A percentile compares a stretch with the other conserved stretches of the same genome.
Conservation (phyloP, 2,329 filamentous ascomycete species). For the Aspergillus quadrilineatus region DNA sequence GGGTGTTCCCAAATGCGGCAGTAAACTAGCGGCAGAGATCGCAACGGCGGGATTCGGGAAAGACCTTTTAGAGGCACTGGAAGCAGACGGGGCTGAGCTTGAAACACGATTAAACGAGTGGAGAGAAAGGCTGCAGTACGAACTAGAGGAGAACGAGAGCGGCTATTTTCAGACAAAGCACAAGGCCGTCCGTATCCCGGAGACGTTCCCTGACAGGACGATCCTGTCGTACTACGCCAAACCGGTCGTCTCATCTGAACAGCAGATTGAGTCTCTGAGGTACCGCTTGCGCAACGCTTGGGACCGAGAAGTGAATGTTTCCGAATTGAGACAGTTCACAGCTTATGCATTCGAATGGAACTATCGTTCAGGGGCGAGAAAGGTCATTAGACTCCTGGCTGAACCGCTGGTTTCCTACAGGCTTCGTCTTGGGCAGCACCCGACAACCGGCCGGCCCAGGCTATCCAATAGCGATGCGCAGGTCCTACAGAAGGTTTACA, state of each 20-base stretch:
- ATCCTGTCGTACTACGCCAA: constrained; percentile 85
- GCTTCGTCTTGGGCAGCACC: constrained; percentile 41
- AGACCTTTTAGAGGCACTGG: constrained; percentile 65
- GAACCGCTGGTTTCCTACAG: constrained; percentile 70
- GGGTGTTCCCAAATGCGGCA: constrained; percentile 82
- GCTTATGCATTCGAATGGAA: constrained; percentile 84
- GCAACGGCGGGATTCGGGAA: constrained; percentile 83
- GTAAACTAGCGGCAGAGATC: constrained; percentile 85
- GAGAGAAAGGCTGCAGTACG: constrained; percentile 69
- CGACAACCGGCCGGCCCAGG: constrained; percentile 26
- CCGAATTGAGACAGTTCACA: constrained; percentile 69
- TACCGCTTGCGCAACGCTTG: constrained; percentile 54
- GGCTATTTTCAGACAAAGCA: constrained; percentile 76
- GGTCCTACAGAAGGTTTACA: constrained; percentile 66
- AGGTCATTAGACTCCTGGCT: constrained; percentile 77
- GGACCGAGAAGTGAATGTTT: constrained; percentile 63
- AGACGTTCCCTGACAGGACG: constrained; percentile 75
- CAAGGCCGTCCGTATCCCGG: constrained; percentile 70
- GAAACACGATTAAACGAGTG: constrained; percentile 57
- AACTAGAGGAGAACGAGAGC: constrained; percentile 80
- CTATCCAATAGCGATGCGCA: constrained; percentile 49
- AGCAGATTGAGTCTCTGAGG: constrained; percentile 57
- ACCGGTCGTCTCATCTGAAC: constrained; percentile 70
- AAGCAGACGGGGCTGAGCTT: constrained; percentile 36
- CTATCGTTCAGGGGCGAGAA: constrained; percentile 72